phyloP scores from a whole-genome alignment of 352 stramenopile genomes.

The Globisporangium sylvaticum region DNA sequence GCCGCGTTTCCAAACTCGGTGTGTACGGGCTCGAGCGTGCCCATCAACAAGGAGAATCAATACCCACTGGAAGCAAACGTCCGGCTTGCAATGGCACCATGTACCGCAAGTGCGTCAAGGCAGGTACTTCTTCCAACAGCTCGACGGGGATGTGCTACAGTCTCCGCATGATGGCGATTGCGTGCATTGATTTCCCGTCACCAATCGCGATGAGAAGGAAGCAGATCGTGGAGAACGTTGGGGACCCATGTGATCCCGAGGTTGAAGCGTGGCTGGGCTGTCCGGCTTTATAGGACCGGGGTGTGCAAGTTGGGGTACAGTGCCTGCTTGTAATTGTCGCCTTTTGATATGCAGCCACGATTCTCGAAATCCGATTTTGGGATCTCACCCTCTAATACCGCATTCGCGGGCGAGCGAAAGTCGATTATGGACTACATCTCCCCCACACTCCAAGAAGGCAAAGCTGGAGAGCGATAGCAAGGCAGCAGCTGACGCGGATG shows the following conservation, averaged over 20 bases:
- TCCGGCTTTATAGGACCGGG: background rate
- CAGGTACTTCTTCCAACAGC: background rate
- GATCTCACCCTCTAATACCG: too few relatives aligned
- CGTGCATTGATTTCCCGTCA: slow-evolving; percentile 19
- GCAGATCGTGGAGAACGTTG: slow-evolving; percentile 28
- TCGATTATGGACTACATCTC: slow-evolving; percentile 21
- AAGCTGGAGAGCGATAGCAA: background rate
- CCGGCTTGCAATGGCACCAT: slow-evolving; percentile 22
- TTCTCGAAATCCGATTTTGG: too few relatives aligned
- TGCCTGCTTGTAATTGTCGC: too few relatives aligned
- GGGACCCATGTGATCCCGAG: slow-evolving; percentile 19
- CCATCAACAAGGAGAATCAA: background rate
- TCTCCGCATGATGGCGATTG: slow-evolving; percentile 24
- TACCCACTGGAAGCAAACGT: slow-evolving; percentile 4
- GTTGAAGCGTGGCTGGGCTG: slow-evolving; percentile 37
- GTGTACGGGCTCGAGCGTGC: background rate
- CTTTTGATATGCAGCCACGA: too few relatives aligned
- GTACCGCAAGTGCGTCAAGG: slow-evolving; percentile 20
- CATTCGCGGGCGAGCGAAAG: background rate
- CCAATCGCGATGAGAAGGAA: slow-evolving; percentile 22
- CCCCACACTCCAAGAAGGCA: slow-evolving; percentile 15
- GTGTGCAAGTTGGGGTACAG: too few relatives aligned
- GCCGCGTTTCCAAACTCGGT: background rate
- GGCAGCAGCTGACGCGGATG: background rate
- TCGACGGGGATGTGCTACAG: slow-evolving; percentile 30